Conservation (phyloP, 176 grass and related monocot species). For the Elaeis guineensis region DNA sequence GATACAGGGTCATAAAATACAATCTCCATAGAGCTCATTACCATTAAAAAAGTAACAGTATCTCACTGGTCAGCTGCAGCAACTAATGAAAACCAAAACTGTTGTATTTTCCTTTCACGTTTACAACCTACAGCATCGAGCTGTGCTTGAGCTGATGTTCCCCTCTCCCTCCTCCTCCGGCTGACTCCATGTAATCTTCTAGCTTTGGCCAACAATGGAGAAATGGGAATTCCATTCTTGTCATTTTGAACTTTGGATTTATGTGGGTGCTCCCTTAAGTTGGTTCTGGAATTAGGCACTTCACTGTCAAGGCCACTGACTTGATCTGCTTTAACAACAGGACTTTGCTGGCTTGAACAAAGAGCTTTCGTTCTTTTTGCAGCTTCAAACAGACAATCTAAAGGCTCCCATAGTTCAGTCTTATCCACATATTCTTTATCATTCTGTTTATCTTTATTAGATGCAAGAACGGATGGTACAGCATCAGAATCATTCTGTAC, state of each 20-base stretch:
- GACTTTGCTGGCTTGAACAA: constrained; percentile 37
- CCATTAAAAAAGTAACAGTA: constrained; percentile 1
- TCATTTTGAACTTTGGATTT: constrained; percentile 31
- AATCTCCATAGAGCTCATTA: constrained; percentile 2
- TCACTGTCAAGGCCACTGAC: constrained; percentile 29
- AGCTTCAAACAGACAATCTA: constrained; percentile 40
- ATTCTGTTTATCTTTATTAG: constrained; percentile 44
- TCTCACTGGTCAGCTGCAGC: constrained; percentile 66
- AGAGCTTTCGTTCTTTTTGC: constrained; percentile 41
- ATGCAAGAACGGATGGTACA: constrained; percentile 25
- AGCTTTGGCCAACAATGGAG: constrained; percentile 13
- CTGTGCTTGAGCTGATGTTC: constrained; percentile 14
- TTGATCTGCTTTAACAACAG: constrained; percentile 30
- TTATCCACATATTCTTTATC: constrained; percentile 31
- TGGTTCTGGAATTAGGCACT: constrained; percentile 32
- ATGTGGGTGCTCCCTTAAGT: constrained; percentile 15
- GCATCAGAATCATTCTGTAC: constrained; percentile 50
- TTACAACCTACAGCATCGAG: constrained; percentile 29
- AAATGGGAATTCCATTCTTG: constrained; percentile 25
- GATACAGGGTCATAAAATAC: constrained; percentile 2
- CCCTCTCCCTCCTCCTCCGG: constrained; percentile 30
- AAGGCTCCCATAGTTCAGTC: constrained; percentile 52
- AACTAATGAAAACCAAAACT: constrained; percentile 79
- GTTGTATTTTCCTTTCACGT: constrained; percentile 29
- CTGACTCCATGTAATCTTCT: constrained; percentile 21